A percentile compares a stretch with the other conserved stretches of the same genome.
Conservation (phyloP, 108 stramenopile species). For the Aurantiochytrium sp. region DNA sequence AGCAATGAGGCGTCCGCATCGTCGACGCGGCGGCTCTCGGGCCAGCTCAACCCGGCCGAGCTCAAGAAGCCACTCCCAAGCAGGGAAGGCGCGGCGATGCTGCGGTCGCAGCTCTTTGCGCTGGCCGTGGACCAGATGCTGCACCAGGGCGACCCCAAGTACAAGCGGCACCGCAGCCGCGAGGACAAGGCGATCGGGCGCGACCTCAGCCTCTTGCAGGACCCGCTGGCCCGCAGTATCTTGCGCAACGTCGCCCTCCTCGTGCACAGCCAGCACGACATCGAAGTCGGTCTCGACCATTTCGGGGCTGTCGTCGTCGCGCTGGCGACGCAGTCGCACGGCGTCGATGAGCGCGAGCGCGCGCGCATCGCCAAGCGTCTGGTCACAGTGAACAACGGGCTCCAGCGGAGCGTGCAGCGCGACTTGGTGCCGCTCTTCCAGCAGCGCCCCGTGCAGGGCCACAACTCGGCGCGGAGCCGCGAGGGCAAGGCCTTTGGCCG, state of each 20-base stretch:
- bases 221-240: not conserved
- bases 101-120: not conserved
- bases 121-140: constrained; percentile 29
- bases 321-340: not conserved
- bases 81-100: not conserved
- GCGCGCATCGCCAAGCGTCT: not conserved
- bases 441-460: too few species aligned
- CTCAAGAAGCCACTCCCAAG: not conserved
- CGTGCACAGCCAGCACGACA: not conserved
- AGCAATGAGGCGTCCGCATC: not conserved
- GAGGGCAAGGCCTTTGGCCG: not conserved
- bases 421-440: not conserved
- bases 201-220: not conserved
- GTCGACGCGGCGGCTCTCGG: not conserved
- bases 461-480: not conserved
- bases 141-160: not conserved
- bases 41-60: not conserved
- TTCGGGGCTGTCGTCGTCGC: not conserved
- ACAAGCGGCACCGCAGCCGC: not conserved
- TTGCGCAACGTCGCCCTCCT: not conserved
- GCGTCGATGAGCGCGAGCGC: not conserved
- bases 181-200: constrained; percentile 7
- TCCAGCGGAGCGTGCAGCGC: not conserved
- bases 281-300: not conserved
- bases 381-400: not conserved